Conservation (phyloP, 2,329 filamentous ascomycete genomes). For the Dactylellina sp. region DNA sequence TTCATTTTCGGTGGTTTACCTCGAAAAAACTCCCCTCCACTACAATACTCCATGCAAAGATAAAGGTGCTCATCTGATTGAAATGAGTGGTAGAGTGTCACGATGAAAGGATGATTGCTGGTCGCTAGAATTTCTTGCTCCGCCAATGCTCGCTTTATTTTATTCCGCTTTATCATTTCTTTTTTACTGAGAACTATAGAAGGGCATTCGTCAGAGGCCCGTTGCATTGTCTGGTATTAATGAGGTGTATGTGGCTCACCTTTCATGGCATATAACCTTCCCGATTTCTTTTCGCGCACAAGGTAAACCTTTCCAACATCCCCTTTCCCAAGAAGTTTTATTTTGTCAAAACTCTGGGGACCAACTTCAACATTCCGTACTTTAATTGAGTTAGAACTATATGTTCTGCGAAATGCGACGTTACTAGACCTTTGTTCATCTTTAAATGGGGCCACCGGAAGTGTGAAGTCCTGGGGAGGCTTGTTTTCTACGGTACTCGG, state of each 20-base stretch:
- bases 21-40: slow-evolving; percentile 97
- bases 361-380: slow-evolving; percentile 96
- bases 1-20: slow-evolving; percentile 62
- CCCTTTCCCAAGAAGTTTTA: slow-evolving; percentile 98
- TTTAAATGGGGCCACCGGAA: slow-evolving; percentile 72
- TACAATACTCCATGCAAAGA: slow-evolving; percentile 99
- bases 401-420: slow-evolving; percentile 88
- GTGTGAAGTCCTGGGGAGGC: slow-evolving; percentile 57
- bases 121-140: slow-evolving; percentile 98
- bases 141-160: slow-evolving; percentile 97
- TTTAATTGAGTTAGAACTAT: slow-evolving; percentile 99
- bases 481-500: slow-evolving; percentile 66
- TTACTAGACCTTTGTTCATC: slow-evolving; percentile 68
- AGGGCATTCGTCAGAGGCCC: slow-evolving; percentile 62
- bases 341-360: slow-evolving; percentile 97
- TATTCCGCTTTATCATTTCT: slow-evolving; percentile 99
- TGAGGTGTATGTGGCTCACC: slow-evolving; percentile 69
- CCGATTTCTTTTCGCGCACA: slow-evolving; percentile 97
- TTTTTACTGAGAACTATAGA: slow-evolving; percentile 92
- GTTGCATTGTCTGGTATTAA: neutral
- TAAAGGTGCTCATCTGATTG: slow-evolving; percentile 99
- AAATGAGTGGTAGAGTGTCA: slow-evolving; percentile 98
- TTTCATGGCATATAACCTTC: slow-evolving; percentile 97
- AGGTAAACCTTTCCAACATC: slow-evolving; percentile 99
- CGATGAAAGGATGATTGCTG: slow-evolving; percentile 98